Evolutionary conservation across 495 filamentous ascomycete genomes (phyloP), one percentile per base, ranked within the genome.

Genomic region (Massariosphaeria phaeospora): DNA sequence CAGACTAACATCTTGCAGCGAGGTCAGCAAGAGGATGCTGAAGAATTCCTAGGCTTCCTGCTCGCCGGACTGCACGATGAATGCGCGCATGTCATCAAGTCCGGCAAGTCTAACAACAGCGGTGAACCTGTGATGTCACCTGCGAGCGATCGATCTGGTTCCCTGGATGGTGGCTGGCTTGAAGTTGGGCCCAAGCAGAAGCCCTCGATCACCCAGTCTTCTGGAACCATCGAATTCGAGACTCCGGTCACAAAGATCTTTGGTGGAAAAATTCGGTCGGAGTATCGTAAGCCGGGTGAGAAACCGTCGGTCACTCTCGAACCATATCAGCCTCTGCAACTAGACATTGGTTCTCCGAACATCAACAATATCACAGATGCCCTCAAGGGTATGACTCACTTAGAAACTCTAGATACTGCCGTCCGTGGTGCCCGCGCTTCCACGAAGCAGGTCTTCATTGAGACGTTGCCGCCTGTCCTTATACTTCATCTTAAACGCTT

Each of bases 401-500:
- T 87, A 0, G 93, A 98, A 67, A 85, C 80, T 17, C 74, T 98
- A 8, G 83, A 90, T 43, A 89, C 89, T 13, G 87, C 88, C 2
- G 79, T 86, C 0, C 84, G 84, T 41, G 90, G 89, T 33, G 80
- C 84, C 29, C 83, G 85, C 54, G 79, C 83, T 21, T 79, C 89
- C 7, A 91, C 84, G 7, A 98, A 97, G 72, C 93, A 98, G 65
- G 80, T 96, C 5, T 88, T 95, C 66, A 95, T 98, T 56, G 94
- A 97, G 67, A 89, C 84, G 1, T 72, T 97, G 4, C 93, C 93
- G 3, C 88, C 90, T 13, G 88, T 97, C 15, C 80, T 98, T 2
- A 93, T 97, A 46, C 79, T 98, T 33, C 93, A 98, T 65, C 76
- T 98, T 9, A 98, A 98, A 70, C 88, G 94, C 10, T 98, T 98